These are phyloP conservation scores for Trypanosoma vivax DNA, from an alignment of 208 protist species.

Conservation along the genomic window DNA sequence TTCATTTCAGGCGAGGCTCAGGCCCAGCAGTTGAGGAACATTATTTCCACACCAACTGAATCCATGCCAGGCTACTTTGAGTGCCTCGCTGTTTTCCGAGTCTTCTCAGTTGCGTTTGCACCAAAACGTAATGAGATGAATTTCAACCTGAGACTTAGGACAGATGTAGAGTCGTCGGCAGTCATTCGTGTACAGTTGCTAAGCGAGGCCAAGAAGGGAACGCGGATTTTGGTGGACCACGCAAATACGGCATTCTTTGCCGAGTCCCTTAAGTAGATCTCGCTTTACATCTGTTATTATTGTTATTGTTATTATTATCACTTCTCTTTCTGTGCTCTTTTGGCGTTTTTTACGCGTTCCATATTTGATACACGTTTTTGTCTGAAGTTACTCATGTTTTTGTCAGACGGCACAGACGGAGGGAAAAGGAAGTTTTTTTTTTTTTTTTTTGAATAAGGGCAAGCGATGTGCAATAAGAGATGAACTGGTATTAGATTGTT, in stretches of 20 bases:
- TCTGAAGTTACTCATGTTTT: too few relatives aligned
- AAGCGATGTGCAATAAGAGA: too few relatives aligned
- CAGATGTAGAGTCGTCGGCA: constrained; percentile 10
- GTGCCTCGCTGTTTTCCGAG: constrained; percentile 48
- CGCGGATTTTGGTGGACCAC: constrained; percentile 11
- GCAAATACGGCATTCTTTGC: constrained; percentile 4
- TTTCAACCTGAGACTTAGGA: constrained; percentile 19
- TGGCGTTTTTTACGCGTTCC: too few relatives aligned
- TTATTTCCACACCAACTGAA: constrained; percentile 33
- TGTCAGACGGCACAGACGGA: too few relatives aligned
- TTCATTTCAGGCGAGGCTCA: not conserved
- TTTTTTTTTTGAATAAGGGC: too few relatives aligned
- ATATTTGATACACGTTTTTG: too few relatives aligned
- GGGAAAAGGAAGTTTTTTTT: too few relatives aligned
- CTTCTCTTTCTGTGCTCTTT: not conserved
- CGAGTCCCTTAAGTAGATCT: constrained; percentile 1
- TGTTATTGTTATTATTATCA: constrained; percentile 2
- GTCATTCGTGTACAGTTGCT: constrained; percentile 13
- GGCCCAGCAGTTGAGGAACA: constrained; percentile 6
- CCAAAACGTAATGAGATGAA: not conserved
- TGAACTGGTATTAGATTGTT: too few relatives aligned
- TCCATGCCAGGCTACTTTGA: constrained; percentile 46
- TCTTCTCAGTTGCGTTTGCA: constrained; percentile 19
- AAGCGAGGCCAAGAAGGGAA: constrained; percentile 11
- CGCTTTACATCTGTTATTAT: not conserved